Conservation (phyloP, 2,329 filamentous ascomycete genomes). For the Fusarium poae region DNA sequence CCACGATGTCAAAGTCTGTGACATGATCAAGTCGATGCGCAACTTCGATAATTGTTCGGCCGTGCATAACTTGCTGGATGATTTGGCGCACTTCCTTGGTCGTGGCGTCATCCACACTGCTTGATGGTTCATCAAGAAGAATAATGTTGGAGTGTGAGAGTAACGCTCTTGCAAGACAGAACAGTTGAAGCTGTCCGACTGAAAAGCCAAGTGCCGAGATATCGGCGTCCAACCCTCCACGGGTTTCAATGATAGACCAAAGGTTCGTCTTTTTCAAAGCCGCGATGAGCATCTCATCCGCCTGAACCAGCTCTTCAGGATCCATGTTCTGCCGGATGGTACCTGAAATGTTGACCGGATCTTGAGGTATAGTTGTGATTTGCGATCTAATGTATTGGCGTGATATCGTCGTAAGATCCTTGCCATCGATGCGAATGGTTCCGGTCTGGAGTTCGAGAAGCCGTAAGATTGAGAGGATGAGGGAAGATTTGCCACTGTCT, state of each 20-base stretch:
- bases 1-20: conserved; percentile 46
- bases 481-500: conserved; percentile 63
- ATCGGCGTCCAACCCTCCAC: conserved; percentile 55
- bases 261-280: conserved; percentile 60
- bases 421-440: conserved; percentile 59
- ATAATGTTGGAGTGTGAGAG: conserved; percentile 51
- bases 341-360: conserved; percentile 61
- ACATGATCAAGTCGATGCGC: conserved; percentile 50
- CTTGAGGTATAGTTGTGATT: conserved; percentile 63
- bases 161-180: conserved; percentile 62
- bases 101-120: conserved; percentile 50
- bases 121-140: conserved; percentile 52
- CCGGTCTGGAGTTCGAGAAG: conserved; percentile 59
- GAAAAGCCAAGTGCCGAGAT: conserved; percentile 55
- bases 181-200: conserved; percentile 62
- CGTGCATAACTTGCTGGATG: conserved; percentile 40
- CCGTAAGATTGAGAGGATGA: conserved; percentile 62
- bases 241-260: conserved; percentile 54
- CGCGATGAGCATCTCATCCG: conserved; percentile 56
- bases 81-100: conserved; percentile 46
- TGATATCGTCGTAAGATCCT: conserved; percentile 57
- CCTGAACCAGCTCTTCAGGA: conserved; percentile 51
- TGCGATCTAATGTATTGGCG: conserved; percentile 59
- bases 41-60: conserved; percentile 50
- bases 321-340: conserved; percentile 63